Base-by-base conservation (phyloP, 2,329 filamentous ascomycete genomes). In the Aspergillus sp. region DNA sequence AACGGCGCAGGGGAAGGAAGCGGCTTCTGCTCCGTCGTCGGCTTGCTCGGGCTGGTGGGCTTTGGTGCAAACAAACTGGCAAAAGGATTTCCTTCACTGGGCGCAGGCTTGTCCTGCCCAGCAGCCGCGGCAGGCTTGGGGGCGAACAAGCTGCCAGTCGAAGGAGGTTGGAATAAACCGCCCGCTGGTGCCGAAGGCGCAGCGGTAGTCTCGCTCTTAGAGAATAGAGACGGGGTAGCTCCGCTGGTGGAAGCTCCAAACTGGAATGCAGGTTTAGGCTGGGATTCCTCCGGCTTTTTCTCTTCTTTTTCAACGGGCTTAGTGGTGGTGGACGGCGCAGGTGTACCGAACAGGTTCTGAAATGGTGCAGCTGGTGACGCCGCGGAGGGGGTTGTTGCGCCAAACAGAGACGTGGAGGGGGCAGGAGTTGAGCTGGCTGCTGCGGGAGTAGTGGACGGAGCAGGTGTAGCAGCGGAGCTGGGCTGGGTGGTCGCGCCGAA, bases 401-500 rank as follows among this genome's bases (percentile, higher is more conserved):
- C 55, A 32, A 64, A 61, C 7, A 61, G 57, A 10, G 61, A 51
- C 4, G 55, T 49, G n/a, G 63, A 52, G 42, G 57, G 32, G 45
- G 50, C 29, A 16, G 53, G 49, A n/a, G 45, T 49, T 20, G 57
- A 47, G n/a, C 50, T 50, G 16, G 46, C 45, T 6, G 57, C 21
- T 13, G 56, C 53, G 16, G 50, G 41, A n/a, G 56, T 56, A 44
- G 59, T 43, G 21, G 62, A 46, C 9, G 60, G 46, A 17, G 55
- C 48, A 36, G 56, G 38, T 20, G 60, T 52, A 16, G 60, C 41
- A 17, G 57, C 52, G 16, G 50, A 50, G 19, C 51, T 47, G 44
- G 60, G 36, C 20, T 61, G 58, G 42, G 61, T 52, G 7, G 63
- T 53, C 31, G 59, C 56, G 40, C 59, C 64, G 51, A 73, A 72